phyloP scores from a whole-genome alignment of 2,329 filamentous ascomycete species.

The Claviceps maximensis region DNA sequence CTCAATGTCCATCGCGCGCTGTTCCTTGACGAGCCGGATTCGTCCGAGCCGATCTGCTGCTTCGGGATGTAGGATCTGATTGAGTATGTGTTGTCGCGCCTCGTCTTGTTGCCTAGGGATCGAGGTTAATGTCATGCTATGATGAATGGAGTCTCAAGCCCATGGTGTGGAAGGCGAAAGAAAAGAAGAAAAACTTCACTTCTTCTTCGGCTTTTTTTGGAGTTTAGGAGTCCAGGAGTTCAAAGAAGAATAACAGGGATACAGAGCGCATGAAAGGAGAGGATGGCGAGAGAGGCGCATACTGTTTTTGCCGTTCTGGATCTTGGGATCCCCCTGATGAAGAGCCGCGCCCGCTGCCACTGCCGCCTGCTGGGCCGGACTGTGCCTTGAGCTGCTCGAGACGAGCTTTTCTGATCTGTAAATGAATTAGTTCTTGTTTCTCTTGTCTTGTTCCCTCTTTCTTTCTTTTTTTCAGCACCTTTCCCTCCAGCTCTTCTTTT shows the following conservation, averaged over 20 bases:
- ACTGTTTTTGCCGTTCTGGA: constrained; percentile 48
- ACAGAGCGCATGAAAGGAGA: too few relatives aligned
- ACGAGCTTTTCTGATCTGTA: constrained; percentile 77
- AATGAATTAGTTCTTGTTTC: neutral
- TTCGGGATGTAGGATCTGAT: constrained; percentile 88
- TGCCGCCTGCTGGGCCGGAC: constrained; percentile 33
- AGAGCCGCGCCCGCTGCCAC: constrained; percentile 24
- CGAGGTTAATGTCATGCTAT: neutral
- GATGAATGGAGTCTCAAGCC: too few relatives aligned
- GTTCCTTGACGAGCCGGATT: constrained; percentile 90
- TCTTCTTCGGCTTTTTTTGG: too few relatives aligned
- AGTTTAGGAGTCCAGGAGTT: too few relatives aligned
- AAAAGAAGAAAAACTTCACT: too few relatives aligned
- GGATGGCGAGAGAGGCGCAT: too few relatives aligned
- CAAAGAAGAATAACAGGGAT: too few relatives aligned
- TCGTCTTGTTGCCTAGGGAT: constrained; percentile 41
- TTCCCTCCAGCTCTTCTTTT: neutral
- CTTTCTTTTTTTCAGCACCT: neutral
- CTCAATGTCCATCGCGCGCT: constrained; percentile 80
- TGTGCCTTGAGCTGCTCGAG: constrained; percentile 84
- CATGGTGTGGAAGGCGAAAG: too few relatives aligned
- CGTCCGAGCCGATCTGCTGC: constrained; percentile 86
- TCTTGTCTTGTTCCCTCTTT: neutral
- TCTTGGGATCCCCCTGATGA: constrained; percentile 25
- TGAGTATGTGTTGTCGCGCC: constrained; percentile 63